phyloP scores from a whole-genome alignment of 129 eudicot species.

The Pulicaria dysenterica region DNA sequence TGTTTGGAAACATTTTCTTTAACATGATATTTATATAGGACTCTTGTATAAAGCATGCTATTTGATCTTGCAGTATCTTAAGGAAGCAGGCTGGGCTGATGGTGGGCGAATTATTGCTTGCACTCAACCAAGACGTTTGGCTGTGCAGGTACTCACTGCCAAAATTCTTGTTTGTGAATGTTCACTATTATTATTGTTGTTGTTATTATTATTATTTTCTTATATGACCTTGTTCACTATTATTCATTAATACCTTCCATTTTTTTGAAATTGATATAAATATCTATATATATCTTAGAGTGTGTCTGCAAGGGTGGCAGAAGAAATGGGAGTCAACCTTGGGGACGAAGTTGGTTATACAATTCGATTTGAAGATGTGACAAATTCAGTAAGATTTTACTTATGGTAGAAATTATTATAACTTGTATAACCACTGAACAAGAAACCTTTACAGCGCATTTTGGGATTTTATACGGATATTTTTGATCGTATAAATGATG shows the following conservation, averaged over 20 bases:
- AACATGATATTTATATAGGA: too few species aligned
- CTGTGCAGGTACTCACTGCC: constrained; percentile 67
- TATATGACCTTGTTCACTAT: not conserved
- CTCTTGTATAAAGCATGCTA: not conserved
- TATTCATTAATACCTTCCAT: not conserved
- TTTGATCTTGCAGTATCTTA: constrained; percentile 59
- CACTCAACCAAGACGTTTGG: constrained; percentile 92
- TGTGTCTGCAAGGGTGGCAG: constrained; percentile 89
- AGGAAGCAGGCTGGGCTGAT: constrained; percentile 97
- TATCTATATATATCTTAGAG: constrained; percentile 42
- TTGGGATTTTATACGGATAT: too few species aligned
- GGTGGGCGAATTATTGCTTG: constrained; percentile 84
- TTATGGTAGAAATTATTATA: not conserved
- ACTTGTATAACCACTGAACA: not conserved
- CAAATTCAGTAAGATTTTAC: constrained; percentile 55
- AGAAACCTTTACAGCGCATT: not conserved
- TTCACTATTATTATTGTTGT: not conserved
- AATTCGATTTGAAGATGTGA: constrained; percentile 88
- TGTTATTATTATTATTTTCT: too few species aligned
- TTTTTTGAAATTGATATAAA: not conserved
- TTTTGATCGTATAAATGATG: not conserved
- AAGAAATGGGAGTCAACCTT: constrained; percentile 96
- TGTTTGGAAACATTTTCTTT: too few species aligned
- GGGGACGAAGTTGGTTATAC: constrained; percentile 98
- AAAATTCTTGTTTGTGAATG: not conserved